Percentiles rank a stretch among this genome's conserved stretches.
These are phyloP conservation scores for Wakefieldia striispora DNA, from an alignment of 768 basidiomycete genomes.

Conservation along the genomic window DNA sequence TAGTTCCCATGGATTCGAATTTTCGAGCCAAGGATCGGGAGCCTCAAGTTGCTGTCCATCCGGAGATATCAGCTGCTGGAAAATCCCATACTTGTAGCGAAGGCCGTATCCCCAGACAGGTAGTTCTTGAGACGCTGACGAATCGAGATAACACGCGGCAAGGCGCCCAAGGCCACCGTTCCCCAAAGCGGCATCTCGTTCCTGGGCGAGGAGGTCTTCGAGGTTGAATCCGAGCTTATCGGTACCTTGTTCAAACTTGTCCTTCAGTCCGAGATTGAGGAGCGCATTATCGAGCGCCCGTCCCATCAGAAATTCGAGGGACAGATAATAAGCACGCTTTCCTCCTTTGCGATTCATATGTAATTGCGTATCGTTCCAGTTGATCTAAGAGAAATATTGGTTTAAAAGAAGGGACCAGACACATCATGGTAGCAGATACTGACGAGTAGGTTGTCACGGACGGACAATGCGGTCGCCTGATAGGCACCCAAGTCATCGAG, in stretches of 20 bases:
- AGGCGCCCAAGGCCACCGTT: slow-evolving; percentile 95
- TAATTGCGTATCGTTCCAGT: slow-evolving; percentile 84
- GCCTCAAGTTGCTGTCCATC: slow-evolving; percentile 85
- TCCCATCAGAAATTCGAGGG: slow-evolving; percentile 90
- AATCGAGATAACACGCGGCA: slow-evolving; percentile 96
- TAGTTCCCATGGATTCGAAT: slow-evolving; percentile 88
- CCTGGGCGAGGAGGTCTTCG: slow-evolving; percentile 82
- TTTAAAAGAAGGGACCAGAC: neutral
- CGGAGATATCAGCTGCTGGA: slow-evolving; percentile 87
- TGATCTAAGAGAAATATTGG: slow-evolving; percentile 44
- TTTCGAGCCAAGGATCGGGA: slow-evolving; percentile 89
- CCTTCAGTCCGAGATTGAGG: slow-evolving; percentile 85
- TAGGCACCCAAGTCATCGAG: slow-evolving; percentile 85
- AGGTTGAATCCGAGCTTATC: slow-evolving; percentile 84
- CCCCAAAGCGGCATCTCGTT: slow-evolving; percentile 92
- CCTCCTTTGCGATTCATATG: slow-evolving; percentile 78
- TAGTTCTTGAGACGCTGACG: slow-evolving; percentile 84
- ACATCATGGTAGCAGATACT: slow-evolving; percentile 15
- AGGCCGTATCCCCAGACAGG: slow-evolving; percentile 96
- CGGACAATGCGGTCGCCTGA: slow-evolving; percentile 86
- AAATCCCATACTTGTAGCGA: slow-evolving; percentile 93
- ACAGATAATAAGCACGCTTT: slow-evolving; percentile 93
- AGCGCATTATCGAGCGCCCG: slow-evolving; percentile 78
- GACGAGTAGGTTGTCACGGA: slow-evolving; percentile 85
- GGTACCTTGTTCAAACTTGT: slow-evolving; percentile 65